phyloP scores from a whole-genome alignment of 129 eudicot species.

The Deinandra increscens region DNA sequence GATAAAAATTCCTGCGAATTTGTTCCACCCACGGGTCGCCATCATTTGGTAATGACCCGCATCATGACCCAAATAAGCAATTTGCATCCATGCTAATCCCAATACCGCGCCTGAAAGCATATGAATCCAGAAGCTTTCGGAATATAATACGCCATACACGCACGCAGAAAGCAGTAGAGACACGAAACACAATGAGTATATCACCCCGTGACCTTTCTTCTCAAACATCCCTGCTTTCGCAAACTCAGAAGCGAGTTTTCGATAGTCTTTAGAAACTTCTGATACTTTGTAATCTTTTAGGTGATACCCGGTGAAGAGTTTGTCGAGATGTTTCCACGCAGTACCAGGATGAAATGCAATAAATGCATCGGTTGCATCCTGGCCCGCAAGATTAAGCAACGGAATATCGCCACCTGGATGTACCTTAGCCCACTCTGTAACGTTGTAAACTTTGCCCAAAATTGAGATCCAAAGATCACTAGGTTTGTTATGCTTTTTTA shows the following conservation, averaged over 20 bases:
- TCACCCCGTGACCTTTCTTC: conserved; percentile 69
- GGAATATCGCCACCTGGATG: conserved; percentile 86
- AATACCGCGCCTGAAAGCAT: conserved; percentile 57
- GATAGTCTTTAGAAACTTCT: conserved; percentile 79
- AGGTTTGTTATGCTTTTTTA: conserved; percentile 59
- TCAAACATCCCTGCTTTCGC: conserved; percentile 76
- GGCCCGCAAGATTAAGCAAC: conserved; percentile 67
- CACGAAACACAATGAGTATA: conserved; percentile 51
- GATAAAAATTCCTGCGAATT: conserved; percentile 58
- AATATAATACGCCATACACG: conserved; percentile 56
- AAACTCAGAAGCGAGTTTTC: conserved; percentile 63
- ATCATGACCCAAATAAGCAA: conserved; percentile 85
- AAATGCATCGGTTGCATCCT: conserved; percentile 91
- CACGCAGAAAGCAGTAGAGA: conserved; percentile 45
- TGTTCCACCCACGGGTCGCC: conserved; percentile 64
- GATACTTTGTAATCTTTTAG: conserved; percentile 58
- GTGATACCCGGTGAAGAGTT: conserved; percentile 67
- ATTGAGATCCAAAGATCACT: conserved; percentile 84
- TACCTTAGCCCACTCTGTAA: conserved; percentile 69
- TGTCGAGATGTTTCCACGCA: conserved; percentile 69
- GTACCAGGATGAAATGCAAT: conserved; percentile 88
- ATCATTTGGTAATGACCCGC: conserved; percentile 88
- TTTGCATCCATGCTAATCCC: conserved; percentile 85
- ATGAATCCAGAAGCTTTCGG: conserved; percentile 49
- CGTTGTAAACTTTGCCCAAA: conserved; percentile 77